Percentiles rank a stretch among this genome's conserved stretches.
Evolutionary conservation across 495 filamentous ascomycete genomes (phyloP).

Genomic region (Tuber calosporum): DNA sequence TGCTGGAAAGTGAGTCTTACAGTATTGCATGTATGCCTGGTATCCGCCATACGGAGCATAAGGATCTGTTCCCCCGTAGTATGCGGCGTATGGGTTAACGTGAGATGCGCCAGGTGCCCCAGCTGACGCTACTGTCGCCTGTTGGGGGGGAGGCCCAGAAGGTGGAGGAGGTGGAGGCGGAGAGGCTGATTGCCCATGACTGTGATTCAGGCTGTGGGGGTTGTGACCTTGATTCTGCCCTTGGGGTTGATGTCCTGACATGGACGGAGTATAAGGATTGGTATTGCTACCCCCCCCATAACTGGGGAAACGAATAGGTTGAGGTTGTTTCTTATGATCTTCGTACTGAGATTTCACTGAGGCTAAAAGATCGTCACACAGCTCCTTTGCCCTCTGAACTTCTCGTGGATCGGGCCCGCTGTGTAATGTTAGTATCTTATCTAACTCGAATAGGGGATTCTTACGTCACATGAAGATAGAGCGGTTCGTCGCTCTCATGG

Average conservation of each 20-base stretch:
- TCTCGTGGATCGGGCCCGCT: slow-evolving; percentile 81
- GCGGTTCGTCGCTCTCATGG: slow-evolving; percentile 83
- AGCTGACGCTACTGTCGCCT: slow-evolving; percentile 41
- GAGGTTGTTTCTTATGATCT: slow-evolving; percentile 75
- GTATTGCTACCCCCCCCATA: slow-evolving; percentile 49
- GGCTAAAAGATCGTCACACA: slow-evolving; percentile 75
- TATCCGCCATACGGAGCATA: slow-evolving; percentile 92
- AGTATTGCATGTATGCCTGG: slow-evolving; percentile 55
- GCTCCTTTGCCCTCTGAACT: slow-evolving; percentile 77
- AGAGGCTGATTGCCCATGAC: slow-evolving; percentile 40
- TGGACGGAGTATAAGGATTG: slow-evolving; percentile 31
- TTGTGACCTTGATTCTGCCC: slow-evolving; percentile 37
- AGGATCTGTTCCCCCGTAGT: slow-evolving; percentile 69
- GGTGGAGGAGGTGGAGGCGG: slow-evolving; percentile 37
- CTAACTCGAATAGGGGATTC: slow-evolving; percentile 38
- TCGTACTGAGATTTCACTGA: slow-evolving; percentile 84
- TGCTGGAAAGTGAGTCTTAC: slow-evolving; percentile 45
- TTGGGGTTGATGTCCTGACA: slow-evolving; percentile 40
- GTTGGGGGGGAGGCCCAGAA: slow-evolving; percentile 42
- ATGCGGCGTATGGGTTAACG: slow-evolving; percentile 74
- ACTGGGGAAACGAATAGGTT: slow-evolving; percentile 56
- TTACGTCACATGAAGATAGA: slow-evolving; percentile 93
- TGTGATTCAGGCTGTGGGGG: slow-evolving; percentile 19
- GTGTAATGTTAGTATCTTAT: slow-evolving; percentile 40
- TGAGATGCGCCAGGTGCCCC: slow-evolving; percentile 51